A percentile compares a stretch with the other conserved stretches of the same genome.
phyloP scores from a whole-genome alignment of 805 yeast genomes.

The Kockiozyma suomiensis region DNA sequence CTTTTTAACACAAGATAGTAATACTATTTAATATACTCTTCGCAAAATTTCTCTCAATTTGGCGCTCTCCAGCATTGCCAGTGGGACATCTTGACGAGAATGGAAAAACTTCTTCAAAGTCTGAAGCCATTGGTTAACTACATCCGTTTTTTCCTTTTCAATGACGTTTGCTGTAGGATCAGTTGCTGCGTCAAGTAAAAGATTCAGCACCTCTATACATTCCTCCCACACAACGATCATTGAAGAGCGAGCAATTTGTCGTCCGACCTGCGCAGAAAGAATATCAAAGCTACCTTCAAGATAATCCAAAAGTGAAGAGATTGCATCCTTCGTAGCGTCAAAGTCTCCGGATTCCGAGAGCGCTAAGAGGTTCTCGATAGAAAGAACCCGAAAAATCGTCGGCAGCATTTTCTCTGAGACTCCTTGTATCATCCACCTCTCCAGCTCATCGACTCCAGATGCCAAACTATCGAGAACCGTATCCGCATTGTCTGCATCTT shows the following conservation, averaged over 20 bases:
- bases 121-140: conserved; percentile 13
- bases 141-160: conserved; percentile 5
- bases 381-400: background rate
- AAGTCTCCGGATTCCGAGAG: background rate
- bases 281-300: background rate
- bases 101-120: conserved; percentile 11
- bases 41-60: conserved; percentile 5
- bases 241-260: background rate
- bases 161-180: conserved; percentile 1
- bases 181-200: conserved; percentile 4
- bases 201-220: conserved; percentile 2
- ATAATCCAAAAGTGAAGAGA: conserved; percentile 2
- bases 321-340: conserved; percentile 5
- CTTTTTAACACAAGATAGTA: background rate
- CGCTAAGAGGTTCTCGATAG: background rate
- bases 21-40: background rate
- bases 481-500: background rate
- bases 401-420: background rate
- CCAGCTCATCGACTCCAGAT: background rate
- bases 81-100: conserved; percentile 3
- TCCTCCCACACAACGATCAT: conserved; percentile 10
- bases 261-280: background rate
- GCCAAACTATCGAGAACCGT: background rate
- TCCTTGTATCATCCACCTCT: background rate
- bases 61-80: conserved; percentile 14